phyloP scores from a whole-genome alignment of 805 yeast species.

The Myxozyma neglecta region DNA sequence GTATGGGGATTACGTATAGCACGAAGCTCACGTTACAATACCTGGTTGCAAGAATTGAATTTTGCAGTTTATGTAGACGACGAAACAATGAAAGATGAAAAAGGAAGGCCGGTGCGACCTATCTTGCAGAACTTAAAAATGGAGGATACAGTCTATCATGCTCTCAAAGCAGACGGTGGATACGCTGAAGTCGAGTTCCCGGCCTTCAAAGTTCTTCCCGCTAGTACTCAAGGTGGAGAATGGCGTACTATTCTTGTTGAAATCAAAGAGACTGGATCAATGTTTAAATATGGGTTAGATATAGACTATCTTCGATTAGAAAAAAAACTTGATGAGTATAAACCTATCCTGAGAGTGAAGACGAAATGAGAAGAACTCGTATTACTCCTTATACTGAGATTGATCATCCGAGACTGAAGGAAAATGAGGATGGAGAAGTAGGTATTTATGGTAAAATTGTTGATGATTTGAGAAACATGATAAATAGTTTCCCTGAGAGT shows the following conservation, averaged over 20 bases:
- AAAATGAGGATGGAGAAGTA: not conserved
- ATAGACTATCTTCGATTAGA: conserved; percentile 25
- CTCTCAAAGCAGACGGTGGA: not conserved
- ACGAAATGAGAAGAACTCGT: not conserved
- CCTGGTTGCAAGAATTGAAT: conserved; percentile 1
- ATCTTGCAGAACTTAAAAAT: conserved; percentile 1
- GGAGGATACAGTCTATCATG: not conserved
- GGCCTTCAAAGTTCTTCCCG: conserved; percentile 13
- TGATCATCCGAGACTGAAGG: not conserved
- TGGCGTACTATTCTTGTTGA: conserved; percentile 25
- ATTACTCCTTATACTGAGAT: conserved; percentile 13
- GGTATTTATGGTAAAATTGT: not conserved
- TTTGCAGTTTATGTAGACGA: conserved; percentile 16
- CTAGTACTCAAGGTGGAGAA: not conserved
- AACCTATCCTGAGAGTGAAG: not conserved
- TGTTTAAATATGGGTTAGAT: conserved; percentile 2
- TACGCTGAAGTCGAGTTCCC: conserved; percentile 24
- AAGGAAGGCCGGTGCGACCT: conserved; percentile 18
- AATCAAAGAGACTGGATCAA: conserved; percentile 19
- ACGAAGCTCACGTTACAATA: not conserved
- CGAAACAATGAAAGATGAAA: conserved; percentile 3
- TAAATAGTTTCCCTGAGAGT: not conserved
- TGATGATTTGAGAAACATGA: not conserved
- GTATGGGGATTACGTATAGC: conserved; percentile 22
- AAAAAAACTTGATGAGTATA: conserved; percentile 13